These are phyloP conservation scores for Oenanthe javanica DNA, from an alignment of 140 eudicot species.

Conservation along the genomic window DNA sequence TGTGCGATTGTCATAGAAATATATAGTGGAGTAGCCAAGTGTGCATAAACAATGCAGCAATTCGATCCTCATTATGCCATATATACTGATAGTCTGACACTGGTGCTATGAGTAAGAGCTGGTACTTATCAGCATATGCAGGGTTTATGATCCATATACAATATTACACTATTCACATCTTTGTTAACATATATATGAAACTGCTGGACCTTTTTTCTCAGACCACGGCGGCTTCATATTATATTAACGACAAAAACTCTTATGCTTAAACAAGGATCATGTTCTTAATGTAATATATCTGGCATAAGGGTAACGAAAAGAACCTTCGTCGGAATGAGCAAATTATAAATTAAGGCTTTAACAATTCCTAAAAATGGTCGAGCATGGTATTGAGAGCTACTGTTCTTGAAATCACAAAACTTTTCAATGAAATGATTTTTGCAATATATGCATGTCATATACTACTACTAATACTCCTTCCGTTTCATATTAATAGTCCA, in stretches of 20 bases:
- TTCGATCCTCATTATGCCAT: no score
- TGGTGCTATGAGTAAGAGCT: background rate
- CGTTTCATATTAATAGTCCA: no score
- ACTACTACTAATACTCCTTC: background rate
- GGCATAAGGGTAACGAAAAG: background rate
- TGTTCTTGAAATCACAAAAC: no score
- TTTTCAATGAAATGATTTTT: no score
- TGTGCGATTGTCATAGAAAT: no score
- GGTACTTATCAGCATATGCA: background rate
- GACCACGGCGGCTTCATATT: background rate
- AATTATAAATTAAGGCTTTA: background rate
- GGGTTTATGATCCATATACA: background rate
- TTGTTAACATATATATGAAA: background rate
- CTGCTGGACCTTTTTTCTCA: background rate
- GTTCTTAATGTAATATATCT: constrained; percentile 9
- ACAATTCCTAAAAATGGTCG: background rate
- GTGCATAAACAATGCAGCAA: no score
- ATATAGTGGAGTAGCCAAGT: no score
- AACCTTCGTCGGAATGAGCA: constrained; percentile 9
- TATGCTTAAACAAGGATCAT: constrained; percentile 5
- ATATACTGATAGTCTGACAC: background rate
- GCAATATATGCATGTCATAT: no score
- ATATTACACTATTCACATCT: no score
- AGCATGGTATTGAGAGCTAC: no score
- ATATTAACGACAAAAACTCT: background rate